phyloP scores from a whole-genome alignment of 1,139 yeast species.

The Pichia cactophila region DNA sequence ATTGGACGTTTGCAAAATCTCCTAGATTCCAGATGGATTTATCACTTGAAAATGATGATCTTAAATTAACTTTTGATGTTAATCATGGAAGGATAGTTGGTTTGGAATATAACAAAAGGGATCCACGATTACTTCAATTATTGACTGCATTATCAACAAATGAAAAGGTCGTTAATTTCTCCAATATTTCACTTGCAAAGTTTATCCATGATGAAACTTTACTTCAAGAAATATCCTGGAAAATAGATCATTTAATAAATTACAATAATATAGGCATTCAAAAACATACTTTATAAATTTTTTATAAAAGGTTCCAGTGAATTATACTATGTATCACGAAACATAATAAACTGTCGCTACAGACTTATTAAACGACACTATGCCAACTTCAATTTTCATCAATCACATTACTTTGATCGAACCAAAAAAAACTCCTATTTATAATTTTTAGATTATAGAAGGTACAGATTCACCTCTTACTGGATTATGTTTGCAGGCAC shows the following conservation, averaged over 20 bases:
- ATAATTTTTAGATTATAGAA: too few species aligned
- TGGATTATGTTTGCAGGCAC: too few species aligned
- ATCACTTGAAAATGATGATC: conserved; percentile 7
- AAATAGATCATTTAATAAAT: conserved; percentile 21
- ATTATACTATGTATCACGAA: neutral
- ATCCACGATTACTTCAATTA: conserved; percentile 6
- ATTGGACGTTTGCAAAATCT: conserved; percentile 66
- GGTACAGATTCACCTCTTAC: too few species aligned
- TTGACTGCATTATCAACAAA: conserved; percentile 3
- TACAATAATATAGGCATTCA: conserved; percentile 17
- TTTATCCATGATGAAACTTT: conserved; percentile 12
- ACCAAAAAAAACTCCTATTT: too few species aligned
- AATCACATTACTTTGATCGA: too few species aligned
- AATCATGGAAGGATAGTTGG: conserved; percentile 18
- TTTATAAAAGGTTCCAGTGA: neutral
- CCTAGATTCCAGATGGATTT: conserved; percentile 34
- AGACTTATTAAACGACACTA: too few species aligned
- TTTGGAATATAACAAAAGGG: conserved; percentile 13
- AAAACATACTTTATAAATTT: neutral
- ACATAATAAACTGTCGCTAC: too few species aligned
- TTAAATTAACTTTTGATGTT: conserved; percentile 16
- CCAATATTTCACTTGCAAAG: conserved; percentile 10
- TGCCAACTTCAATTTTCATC: too few species aligned
- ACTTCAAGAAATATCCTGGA: conserved; percentile 19
- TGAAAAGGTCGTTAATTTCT: conserved; percentile 12